Conservation (phyloP, 2,329 filamentous ascomycete genomes). For the Phialemoniopsis sp. region DNA sequence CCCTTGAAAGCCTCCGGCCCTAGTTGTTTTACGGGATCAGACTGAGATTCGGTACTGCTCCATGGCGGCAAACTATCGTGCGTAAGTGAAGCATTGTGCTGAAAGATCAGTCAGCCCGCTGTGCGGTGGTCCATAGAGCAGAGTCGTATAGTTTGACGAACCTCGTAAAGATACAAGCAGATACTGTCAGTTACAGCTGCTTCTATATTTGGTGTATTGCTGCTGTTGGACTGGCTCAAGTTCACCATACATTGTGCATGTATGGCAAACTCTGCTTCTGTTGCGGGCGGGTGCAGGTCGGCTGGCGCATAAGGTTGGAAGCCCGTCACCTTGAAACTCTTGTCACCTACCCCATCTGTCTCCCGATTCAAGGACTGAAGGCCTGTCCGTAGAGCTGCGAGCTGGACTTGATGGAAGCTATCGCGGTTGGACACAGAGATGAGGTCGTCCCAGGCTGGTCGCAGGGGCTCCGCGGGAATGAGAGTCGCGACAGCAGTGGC, state of each 20-base stretch:
- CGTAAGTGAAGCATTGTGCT: no score
- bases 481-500: constrained; percentile 9
- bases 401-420: constrained; percentile 30
- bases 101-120: no score
- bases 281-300: constrained; percentile 28
- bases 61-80: constrained; percentile 23
- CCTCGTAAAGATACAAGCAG: constrained; percentile 51
- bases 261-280: constrained; percentile 32
- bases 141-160: constrained; percentile 25
- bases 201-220: constrained; percentile 14
- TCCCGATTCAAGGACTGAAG: constrained; percentile 17
- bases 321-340: no score
- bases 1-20: constrained; percentile 42
- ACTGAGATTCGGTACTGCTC: constrained; percentile 27
- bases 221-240: constrained; percentile 18
- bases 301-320: constrained; percentile 32
- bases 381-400: constrained; percentile 40
- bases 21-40: constrained; percentile 29
- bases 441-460: constrained; percentile 46
- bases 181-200: constrained; percentile 27
- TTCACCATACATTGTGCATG: constrained; percentile 39
- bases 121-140: no score
- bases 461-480: constrained; percentile 32
- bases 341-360: no score
- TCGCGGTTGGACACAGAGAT: constrained; percentile 33